Conservation (phyloP, 1,284 basidiomycete species). For the Austropuccinia psidii region DNA sequence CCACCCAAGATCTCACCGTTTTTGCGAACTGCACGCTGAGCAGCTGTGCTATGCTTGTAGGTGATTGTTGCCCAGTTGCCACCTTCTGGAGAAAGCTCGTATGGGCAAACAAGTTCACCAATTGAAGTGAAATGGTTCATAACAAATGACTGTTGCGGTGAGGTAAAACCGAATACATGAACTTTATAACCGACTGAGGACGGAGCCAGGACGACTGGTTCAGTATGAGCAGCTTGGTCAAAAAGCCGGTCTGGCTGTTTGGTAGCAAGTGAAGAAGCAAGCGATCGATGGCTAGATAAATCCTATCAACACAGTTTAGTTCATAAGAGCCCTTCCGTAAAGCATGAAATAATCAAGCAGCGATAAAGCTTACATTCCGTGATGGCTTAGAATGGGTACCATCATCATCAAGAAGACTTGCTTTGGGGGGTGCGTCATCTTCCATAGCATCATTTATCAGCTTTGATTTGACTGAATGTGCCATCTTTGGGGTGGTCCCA, state of each 20-base stretch:
- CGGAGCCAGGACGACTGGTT: background rate
- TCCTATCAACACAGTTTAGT: background rate
- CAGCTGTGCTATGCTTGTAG: slow-evolving; percentile 61
- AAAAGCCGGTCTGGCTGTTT: background rate
- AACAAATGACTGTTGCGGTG: slow-evolving; percentile 24
- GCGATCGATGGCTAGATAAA: slow-evolving; percentile 18
- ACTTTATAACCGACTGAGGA: slow-evolving; percentile 4
- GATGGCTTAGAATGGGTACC: background rate
- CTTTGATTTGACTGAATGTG: slow-evolving; percentile 22
- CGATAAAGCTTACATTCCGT: background rate
- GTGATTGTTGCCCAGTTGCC: slow-evolving; percentile 46
- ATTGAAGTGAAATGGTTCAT: slow-evolving; percentile 29
- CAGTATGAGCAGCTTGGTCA: background rate
- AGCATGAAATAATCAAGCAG: background rate
- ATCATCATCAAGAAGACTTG: slow-evolving; percentile 14
- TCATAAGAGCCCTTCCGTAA: background rate
- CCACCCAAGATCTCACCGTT: slow-evolving; percentile 67
- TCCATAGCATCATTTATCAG: slow-evolving; percentile 18
- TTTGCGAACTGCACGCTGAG: slow-evolving; percentile 63
- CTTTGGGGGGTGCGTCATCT: slow-evolving; percentile 34
- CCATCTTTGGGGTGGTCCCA: slow-evolving; percentile 10
- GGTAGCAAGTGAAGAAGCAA: slow-evolving; percentile 7
- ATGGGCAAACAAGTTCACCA: slow-evolving; percentile 11
- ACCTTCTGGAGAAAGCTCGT: slow-evolving; percentile 38
- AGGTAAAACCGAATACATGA: slow-evolving; percentile 26